phyloP scores from a whole-genome alignment of 306 rosid species.

The Aeschynomene evenia region DNA sequence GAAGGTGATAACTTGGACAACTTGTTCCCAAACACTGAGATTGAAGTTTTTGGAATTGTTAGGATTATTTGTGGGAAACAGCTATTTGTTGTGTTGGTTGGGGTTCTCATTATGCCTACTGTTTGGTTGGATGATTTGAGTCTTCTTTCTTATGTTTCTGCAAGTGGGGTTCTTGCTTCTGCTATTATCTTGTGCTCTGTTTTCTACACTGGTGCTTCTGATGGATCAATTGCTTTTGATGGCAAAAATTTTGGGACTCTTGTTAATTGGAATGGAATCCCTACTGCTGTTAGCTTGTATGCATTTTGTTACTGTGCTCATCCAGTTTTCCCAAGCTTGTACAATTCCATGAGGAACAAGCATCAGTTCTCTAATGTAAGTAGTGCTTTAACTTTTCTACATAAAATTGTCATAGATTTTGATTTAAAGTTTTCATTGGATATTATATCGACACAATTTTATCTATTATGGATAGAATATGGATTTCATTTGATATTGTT shows the following conservation, averaged over 20 bases:
- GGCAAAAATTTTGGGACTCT: conserved; percentile 47
- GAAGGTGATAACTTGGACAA: conserved; percentile 77
- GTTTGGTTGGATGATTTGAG: conserved; percentile 78
- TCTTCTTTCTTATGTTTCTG: conserved; percentile 72
- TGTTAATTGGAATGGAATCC: conserved; percentile 58
- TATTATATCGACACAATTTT: too few relatives aligned
- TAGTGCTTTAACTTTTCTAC: not conserved
- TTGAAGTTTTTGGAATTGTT: conserved; percentile 37
- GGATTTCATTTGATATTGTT: too few relatives aligned
- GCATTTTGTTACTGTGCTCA: conserved; percentile 90
- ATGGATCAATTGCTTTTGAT: conserved; percentile 55
- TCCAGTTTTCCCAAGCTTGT: conserved; percentile 82
- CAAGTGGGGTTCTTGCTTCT: conserved; percentile 83
- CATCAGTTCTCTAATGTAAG: conserved; percentile 81
- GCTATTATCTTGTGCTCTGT: conserved; percentile 54
- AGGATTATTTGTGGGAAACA: conserved; percentile 50
- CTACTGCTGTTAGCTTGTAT: conserved; percentile 66
- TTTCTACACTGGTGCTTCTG: conserved; percentile 54
- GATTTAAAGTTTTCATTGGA: too few relatives aligned
- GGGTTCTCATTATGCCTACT: conserved; percentile 61
- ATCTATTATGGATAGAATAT: too few relatives aligned
- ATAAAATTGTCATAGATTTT: too few relatives aligned
- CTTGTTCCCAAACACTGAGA: conserved; percentile 39
- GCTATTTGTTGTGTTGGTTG: conserved; percentile 51
- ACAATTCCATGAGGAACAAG: conserved; percentile 70